Conservation (phyloP, 148 eudicot genomes). For the Fagopyrum homotropicum region DNA sequence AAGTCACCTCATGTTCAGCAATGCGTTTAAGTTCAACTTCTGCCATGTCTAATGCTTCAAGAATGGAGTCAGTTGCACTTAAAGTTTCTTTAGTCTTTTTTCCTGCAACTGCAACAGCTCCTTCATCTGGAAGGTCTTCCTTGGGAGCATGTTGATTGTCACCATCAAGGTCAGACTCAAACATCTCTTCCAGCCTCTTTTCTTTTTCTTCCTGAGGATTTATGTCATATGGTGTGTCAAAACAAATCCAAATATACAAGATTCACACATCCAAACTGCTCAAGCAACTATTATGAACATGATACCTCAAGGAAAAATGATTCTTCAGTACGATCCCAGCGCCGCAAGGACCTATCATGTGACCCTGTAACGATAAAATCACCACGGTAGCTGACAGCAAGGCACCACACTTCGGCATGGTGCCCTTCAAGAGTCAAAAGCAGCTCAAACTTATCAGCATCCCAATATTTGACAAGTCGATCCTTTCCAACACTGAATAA, state of each 20-base stretch:
- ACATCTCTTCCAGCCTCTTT: slow-evolving; percentile 89
- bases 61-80: slow-evolving; percentile 69
- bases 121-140: slow-evolving; percentile 92
- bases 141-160: slow-evolving; percentile 56
- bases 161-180: slow-evolving; percentile 75
- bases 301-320: slow-evolving; percentile 90
- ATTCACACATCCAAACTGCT: neutral
- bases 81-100: slow-evolving; percentile 86
- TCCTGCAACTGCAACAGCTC: slow-evolving; percentile 88
- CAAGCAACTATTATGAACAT: neutral
- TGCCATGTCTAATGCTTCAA: slow-evolving; percentile 91
- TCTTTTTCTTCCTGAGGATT: slow-evolving; percentile 91
- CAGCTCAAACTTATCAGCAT: slow-evolving; percentile 97
- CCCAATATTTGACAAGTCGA: slow-evolving; percentile 89
- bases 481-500: slow-evolving; percentile 97
- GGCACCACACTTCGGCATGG: slow-evolving; percentile 92
- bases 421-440: slow-evolving; percentile 94
- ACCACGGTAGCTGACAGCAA: slow-evolving; percentile 84
- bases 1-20: slow-evolving; percentile 72
- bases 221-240: slow-evolving; percentile 13
- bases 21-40: slow-evolving; percentile 72
- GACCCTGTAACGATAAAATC: slow-evolving; percentile 96
- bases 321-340: slow-evolving; percentile 98
- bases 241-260: neutral
- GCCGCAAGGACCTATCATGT: slow-evolving; percentile 87